Evolutionary conservation across 345 rosid species (phyloP), one percentile per base, ranked within the genome.

Genomic region (Syzygium oleosum): DNA sequence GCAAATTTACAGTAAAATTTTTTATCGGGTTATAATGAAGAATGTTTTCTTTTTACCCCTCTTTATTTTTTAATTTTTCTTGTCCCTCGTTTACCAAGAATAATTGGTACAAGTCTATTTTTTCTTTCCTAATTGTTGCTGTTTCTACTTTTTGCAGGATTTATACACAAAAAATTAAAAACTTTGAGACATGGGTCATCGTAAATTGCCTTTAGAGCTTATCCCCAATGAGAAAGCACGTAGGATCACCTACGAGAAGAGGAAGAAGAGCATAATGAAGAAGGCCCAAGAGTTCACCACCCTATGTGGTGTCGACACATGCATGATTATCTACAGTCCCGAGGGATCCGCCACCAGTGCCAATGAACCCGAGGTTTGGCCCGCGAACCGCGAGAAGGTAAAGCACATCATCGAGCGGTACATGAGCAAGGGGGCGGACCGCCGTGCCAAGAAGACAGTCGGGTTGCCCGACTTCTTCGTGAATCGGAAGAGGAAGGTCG

Each of bases 171-270:
- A 73, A 73, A n/a, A 8, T 63, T 9, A 23, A 63, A 63, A n/a
- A 14, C 41, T 12, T 31, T 22, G 7, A 27, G 31, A 6, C 80
- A 91, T 91, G 93, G 93, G 91, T 21, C 89, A 92, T 4, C 90
- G 89, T 22, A 90, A 88, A 61, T 61, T 90, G 43, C 63, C 78
- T 23, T 52, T 90, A 56, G 89, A 92, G 14, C 87, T 90, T 51
- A 90, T 92, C 53, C 7, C 51, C 17, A 88, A 92, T 7, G 93
- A 88, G n/a, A 90, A 58, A 41, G 78, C 91, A 51, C 90, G 92
- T 4, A 53, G 53, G 87, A 54, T 83, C 7, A 90, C 91, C 1
- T 90, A 79, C 16, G 86, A 90, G 53, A 92, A 88, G 54, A 73
- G 46, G 46, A 43, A 43, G 7, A 43, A 43, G 46, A 6, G 46